phyloP scores from a whole-genome alignment of 129 eudicot genomes.

The Pittosporum tobira region DNA sequence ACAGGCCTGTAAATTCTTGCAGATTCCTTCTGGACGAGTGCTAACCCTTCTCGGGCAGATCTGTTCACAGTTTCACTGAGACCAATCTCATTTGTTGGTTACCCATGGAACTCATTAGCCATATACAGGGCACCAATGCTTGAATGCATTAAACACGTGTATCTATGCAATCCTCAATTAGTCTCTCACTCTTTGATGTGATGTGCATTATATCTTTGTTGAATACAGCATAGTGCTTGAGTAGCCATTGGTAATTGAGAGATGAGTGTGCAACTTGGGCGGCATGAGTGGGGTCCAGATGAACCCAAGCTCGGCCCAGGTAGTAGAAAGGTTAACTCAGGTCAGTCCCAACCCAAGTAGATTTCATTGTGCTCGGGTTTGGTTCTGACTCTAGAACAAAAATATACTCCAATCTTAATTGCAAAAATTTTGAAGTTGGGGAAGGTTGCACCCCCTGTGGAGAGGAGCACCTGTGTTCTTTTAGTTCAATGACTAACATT shows the following conservation, averaged over 20 bases:
- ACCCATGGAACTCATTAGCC: slow-evolving; percentile 38
- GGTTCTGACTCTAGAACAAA: too few species aligned
- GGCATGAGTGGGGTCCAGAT: too few species aligned
- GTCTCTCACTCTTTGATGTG: not conserved
- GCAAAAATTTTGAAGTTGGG: not conserved
- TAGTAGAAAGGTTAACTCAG: too few species aligned
- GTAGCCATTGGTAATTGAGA: too few species aligned
- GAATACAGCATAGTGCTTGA: not conserved
- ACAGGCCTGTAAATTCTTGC: slow-evolving; percentile 22
- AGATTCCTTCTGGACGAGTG: slow-evolving; percentile 22
- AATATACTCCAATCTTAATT: too few species aligned
- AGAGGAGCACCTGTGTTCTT: not conserved
- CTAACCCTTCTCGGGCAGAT: slow-evolving; percentile 22
- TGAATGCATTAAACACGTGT: slow-evolving; percentile 34
- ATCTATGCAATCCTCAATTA: not conserved
- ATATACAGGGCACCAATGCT: slow-evolving; percentile 28
- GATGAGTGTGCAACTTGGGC: too few species aligned
- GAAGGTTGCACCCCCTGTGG: not conserved
- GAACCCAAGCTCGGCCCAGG: too few species aligned
- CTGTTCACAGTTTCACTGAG: slow-evolving; percentile 29
- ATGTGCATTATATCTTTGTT: slow-evolving; percentile 5
- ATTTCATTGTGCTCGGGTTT: too few species aligned
- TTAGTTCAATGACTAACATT: not conserved
- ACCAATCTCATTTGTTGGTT: slow-evolving; percentile 30
- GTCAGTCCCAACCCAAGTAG: too few species aligned